Conservation (phyloP, 2,329 filamentous ascomycete genomes). For the Ambrosiella cleistominuta region DNA sequence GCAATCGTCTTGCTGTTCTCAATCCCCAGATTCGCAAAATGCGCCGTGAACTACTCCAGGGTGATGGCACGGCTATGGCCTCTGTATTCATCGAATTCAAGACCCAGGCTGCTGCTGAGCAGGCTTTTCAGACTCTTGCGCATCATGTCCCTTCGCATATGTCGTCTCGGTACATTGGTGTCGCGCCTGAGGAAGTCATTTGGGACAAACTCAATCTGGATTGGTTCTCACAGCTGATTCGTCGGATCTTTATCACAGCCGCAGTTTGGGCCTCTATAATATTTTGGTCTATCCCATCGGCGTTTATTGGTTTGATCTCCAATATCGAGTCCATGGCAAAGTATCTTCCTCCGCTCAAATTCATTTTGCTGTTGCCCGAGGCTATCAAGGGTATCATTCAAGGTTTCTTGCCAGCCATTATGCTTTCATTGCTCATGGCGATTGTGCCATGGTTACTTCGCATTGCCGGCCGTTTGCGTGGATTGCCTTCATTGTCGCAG, state of each 20-base stretch:
- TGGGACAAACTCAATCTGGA: constrained; percentile 57
- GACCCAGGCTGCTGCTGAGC: constrained; percentile 65
- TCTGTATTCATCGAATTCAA: constrained; percentile 90
- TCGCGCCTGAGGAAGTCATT: constrained; percentile 65
- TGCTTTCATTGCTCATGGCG: constrained; percentile 67
- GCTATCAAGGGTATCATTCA: constrained; percentile 61
- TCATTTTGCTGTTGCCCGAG: constrained; percentile 53
- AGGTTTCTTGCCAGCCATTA: constrained; percentile 62
- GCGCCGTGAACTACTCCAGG: constrained; percentile 43
- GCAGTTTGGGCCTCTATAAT: constrained; percentile 58
- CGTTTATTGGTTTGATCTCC: constrained; percentile 66
- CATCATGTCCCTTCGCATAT: constrained; percentile 72
- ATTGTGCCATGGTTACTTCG: constrained; percentile 62
- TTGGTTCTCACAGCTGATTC: constrained; percentile 62
- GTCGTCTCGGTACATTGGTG: constrained; percentile 66
- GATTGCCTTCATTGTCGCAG: constrained; percentile 50
- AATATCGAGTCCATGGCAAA: constrained; percentile 58
- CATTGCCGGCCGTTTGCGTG: constrained; percentile 54
- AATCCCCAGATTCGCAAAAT: constrained; percentile 40
- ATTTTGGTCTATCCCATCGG: constrained; percentile 68
- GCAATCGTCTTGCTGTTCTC: constrained; percentile 30
- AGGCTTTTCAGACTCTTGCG: constrained; percentile 64
- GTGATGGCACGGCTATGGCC: constrained; percentile 45
- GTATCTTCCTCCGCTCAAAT: constrained; percentile 49
- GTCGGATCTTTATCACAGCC: constrained; percentile 43